Percentiles rank a stretch among this genome's conserved stretches.
These are phyloP conservation scores for Lentinula novae-zelandiae DNA, from an alignment of 1,284 basidiomycete species.

Conservation along the genomic window DNA sequence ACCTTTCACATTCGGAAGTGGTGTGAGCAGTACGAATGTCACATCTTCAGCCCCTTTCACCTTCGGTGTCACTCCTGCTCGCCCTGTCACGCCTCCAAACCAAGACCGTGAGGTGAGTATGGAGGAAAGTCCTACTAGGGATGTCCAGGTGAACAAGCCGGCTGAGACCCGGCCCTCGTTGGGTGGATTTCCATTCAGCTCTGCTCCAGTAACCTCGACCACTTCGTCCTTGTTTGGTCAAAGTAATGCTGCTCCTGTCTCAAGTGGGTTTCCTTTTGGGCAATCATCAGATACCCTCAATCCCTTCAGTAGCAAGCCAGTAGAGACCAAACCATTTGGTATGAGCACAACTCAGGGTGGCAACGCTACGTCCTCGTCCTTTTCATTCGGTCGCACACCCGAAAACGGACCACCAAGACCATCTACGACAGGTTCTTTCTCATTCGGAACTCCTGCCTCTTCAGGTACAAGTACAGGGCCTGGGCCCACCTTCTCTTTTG, in stretches of 20 bases:
- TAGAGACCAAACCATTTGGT: conserved; percentile 8
- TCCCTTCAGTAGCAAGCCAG: conserved; percentile 3
- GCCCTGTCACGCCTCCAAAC: conserved; percentile 53
- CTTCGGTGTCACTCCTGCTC: conserved; percentile 23
- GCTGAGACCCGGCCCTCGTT: conserved; percentile 32
- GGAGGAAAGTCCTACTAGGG: conserved; percentile 68
- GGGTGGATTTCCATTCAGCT: conserved; percentile 41
- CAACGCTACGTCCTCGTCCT: conserved; percentile 18
- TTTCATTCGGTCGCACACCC: conserved; percentile 26
- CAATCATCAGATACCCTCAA: not conserved
- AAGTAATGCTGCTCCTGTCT: conserved; percentile 23
- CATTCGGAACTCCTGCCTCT: conserved; percentile 33
- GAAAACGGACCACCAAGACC: conserved; percentile 32
- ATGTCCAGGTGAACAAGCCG: conserved; percentile 33
- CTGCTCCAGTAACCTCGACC: conserved; percentile 23
- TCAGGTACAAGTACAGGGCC: conserved; percentile 31
- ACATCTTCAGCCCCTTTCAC: conserved; percentile 22
- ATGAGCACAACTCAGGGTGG: not conserved
- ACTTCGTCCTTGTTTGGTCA: conserved; percentile 38
- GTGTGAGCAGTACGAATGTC: conserved; percentile 11
- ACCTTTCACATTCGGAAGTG: conserved; percentile 20
- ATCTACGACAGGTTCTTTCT: conserved; percentile 38
- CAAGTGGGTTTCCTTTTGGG: conserved; percentile 36
- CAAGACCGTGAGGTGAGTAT: conserved; percentile 57
- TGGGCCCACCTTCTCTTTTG: conserved; percentile 44